Evolutionary conservation across 352 stramenopile species (phyloP).

Genomic region (Pelagophyceae sp.): DNA sequence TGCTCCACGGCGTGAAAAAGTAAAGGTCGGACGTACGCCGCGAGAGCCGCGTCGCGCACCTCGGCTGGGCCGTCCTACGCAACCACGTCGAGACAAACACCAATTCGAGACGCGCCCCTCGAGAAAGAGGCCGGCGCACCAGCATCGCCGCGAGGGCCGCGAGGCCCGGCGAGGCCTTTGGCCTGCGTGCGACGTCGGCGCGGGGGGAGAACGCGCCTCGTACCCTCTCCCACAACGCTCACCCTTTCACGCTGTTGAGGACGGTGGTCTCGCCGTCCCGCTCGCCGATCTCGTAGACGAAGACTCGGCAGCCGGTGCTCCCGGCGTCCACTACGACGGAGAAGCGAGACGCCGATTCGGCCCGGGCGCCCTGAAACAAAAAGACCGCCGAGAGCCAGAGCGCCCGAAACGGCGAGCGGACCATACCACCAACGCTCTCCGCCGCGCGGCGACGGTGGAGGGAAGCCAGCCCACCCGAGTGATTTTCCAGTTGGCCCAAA

Average conservation of each 20-base stretch:
- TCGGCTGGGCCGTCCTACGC: background rate
- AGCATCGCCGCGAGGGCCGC: background rate
- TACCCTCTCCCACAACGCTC: background rate
- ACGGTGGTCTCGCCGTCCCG: background rate
- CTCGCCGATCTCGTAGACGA: conserved; percentile 6
- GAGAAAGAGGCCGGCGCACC: no score
- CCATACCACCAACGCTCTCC: no score
- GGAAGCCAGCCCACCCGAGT: no score
- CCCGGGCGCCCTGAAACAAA: no score
- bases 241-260: background rate
- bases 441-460: no score
- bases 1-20: background rate
- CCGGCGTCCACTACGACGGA: conserved; percentile 16
- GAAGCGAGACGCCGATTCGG: background rate
- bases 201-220: background rate
- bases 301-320: background rate
- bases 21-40: background rate
- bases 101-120: no score
- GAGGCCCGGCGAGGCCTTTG: conserved; percentile 2
- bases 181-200: background rate
- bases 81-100: background rate
- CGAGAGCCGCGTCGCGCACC: background rate
- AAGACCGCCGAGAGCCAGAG: no score
- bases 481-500: no score
- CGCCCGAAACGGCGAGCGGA: no score